A percentile compares a stretch with the other conserved stretches of the same genome.
phyloP scores from a whole-genome alignment of 768 basidiomycete species.

The Tricholoma sp. region DNA sequence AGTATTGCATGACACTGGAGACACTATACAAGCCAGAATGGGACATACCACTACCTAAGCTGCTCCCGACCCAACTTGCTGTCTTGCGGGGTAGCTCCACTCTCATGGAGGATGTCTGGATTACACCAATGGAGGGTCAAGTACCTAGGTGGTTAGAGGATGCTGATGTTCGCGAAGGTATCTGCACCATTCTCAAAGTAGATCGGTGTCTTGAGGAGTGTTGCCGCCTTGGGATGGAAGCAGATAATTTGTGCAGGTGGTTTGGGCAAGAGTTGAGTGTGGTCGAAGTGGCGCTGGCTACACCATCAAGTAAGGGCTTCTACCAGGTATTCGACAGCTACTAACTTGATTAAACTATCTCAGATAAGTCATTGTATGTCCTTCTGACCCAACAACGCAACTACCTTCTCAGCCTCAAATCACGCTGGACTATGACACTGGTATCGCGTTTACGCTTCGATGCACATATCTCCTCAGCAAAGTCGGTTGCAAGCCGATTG shows the following conservation, averaged over 20 bases:
- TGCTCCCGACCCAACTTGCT: constrained; percentile 23
- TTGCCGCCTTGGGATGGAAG: constrained; percentile 11
- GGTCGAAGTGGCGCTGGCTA: background rate
- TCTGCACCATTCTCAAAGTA: constrained; percentile 11
- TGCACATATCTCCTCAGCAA: background rate
- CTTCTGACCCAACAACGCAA: background rate
- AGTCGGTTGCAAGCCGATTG: background rate
- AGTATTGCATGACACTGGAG: constrained; percentile 18
- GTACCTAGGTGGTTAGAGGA: constrained; percentile 30
- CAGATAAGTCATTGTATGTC: background rate
- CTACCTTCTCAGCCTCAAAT: background rate
- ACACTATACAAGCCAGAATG: constrained; percentile 15
- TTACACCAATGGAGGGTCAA: constrained; percentile 9
- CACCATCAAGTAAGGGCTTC: constrained; percentile 2
- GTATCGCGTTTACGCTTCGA: background rate
- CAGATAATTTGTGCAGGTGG: constrained; percentile 23
- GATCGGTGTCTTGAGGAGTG: constrained; percentile 16
- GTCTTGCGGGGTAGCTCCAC: constrained; percentile 15
- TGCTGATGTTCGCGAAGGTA: constrained; percentile 12
- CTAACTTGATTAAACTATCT: background rate
- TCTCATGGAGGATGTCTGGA: constrained; percentile 34
- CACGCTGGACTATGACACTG: background rate
- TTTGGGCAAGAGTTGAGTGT: constrained; percentile 1
- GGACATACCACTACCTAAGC: constrained; percentile 25
- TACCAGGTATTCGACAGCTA: background rate